phyloP scores from a whole-genome alignment of 2,329 filamentous ascomycete genomes.

The Nothomitra cinnamomea region DNA sequence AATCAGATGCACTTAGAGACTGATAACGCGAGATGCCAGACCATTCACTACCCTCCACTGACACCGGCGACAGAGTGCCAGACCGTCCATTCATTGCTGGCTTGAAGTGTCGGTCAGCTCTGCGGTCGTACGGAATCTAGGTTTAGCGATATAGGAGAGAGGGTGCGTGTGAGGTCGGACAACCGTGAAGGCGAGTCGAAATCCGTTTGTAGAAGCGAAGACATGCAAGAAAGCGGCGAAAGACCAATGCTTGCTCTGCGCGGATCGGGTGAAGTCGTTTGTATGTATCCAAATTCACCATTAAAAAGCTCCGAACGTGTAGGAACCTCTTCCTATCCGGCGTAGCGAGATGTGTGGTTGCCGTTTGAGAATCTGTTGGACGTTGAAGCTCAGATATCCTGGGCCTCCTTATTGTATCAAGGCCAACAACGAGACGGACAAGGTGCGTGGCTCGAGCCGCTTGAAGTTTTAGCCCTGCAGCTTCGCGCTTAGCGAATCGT shows the following conservation, averaged over 20 bases:
- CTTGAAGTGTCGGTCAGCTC: slow-evolving; percentile 7
- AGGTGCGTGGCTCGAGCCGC: too few relatives aligned
- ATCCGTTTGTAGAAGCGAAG: slow-evolving; percentile 1
- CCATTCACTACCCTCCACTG: slow-evolving; percentile 69
- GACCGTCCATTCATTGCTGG: slow-evolving; percentile 51
- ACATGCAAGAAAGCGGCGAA: slow-evolving; percentile 1
- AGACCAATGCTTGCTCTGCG: neutral
- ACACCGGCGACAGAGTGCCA: slow-evolving; percentile 67
- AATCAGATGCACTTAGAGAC: slow-evolving; percentile 25
- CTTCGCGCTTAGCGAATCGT: too few relatives aligned
- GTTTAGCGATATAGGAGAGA: neutral
- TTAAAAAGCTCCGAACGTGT: too few relatives aligned
- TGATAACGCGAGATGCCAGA: slow-evolving; percentile 53
- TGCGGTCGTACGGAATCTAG: slow-evolving; percentile 8
- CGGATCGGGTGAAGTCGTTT: too few relatives aligned
- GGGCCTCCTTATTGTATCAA: too few relatives aligned
- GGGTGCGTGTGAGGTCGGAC: neutral
- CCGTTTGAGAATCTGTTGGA: too few relatives aligned
- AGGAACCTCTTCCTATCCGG: too few relatives aligned
- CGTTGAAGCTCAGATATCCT: too few relatives aligned
- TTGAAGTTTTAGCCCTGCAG: too few relatives aligned
- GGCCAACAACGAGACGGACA: too few relatives aligned
- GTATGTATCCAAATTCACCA: too few relatives aligned
- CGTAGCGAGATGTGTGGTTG: too few relatives aligned
- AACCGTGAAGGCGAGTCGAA: neutral